Percentiles rank a stretch among this genome's conserved stretches.
phyloP scores from a whole-genome alignment of 192 early-diverging fungal genomes.

The Linderina pennispora region DNA sequence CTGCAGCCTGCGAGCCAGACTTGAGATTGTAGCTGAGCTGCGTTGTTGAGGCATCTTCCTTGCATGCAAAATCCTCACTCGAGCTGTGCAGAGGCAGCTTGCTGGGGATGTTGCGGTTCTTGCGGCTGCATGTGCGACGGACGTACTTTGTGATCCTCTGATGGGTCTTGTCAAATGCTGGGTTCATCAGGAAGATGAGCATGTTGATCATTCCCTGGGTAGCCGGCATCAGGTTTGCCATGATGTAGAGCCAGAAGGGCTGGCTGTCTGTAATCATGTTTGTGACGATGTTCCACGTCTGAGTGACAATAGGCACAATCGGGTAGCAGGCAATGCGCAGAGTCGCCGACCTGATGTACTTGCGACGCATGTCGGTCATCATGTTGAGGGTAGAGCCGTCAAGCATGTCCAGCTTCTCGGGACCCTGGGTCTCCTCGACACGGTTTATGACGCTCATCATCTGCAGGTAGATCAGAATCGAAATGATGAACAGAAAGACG shows the following conservation, averaged over 20 bases:
- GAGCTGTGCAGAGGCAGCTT: no score
- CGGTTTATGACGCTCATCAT: not conserved
- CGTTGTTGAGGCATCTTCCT: no score
- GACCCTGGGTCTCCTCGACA: not conserved
- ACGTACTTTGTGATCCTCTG: no score
- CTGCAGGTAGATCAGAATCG: not conserved
- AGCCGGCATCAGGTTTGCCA: conserved; percentile 38
- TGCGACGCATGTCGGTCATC: not conserved
- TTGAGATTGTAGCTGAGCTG: no score
- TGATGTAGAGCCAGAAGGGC: conserved; percentile 40
- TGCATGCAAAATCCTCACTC: no score
- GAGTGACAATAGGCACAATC: conserved; percentile 25
- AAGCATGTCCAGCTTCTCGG: not conserved
- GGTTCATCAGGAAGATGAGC: conserved; percentile 16
- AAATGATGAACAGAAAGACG: conserved; percentile 6
- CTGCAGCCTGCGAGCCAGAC: no score
- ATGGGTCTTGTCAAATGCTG: conserved; percentile 25
- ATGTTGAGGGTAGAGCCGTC: not conserved
- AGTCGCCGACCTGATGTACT: conserved; percentile 10
- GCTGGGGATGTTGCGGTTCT: no score
- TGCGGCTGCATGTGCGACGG: no score
- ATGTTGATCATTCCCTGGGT: conserved; percentile 40
- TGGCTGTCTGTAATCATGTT: conserved; percentile 17
- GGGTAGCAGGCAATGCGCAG: conserved; percentile 16
- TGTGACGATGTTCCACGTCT: conserved; percentile 26